Percentiles rank a stretch among this genome's conserved stretches.
phyloP scores from a whole-genome alignment of 1,284 basidiomycete genomes.

The Austroboletus rostrupii region DNA sequence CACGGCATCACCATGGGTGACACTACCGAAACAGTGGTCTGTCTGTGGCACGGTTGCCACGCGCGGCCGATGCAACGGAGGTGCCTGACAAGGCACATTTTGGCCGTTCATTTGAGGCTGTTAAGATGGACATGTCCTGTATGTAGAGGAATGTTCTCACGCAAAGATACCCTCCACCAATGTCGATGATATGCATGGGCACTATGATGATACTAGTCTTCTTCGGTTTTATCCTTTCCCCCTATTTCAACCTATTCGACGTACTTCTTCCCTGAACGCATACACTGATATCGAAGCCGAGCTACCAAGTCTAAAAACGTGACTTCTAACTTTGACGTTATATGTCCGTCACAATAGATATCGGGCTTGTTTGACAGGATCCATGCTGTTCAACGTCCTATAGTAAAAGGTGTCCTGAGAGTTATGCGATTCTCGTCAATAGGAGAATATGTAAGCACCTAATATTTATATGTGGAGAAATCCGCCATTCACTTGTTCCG shows the following conservation, averaged over 20 bases:
- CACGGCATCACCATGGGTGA: neutral
- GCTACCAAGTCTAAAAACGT: too few relatives aligned
- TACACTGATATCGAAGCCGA: too few relatives aligned
- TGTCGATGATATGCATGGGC: neutral
- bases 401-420: too few relatives aligned
- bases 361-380: too few relatives aligned
- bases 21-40: neutral
- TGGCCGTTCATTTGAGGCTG: constrained; percentile 1
- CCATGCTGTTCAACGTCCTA: too few relatives aligned
- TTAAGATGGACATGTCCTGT: constrained; percentile 1
- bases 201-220: neutral
- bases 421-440: too few relatives aligned
- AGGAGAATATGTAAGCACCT: too few relatives aligned
- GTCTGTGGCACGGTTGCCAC: constrained; percentile 3
- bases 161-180: neutral
- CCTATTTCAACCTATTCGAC: neutral
- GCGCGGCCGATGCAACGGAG: neutral
- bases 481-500: too few relatives aligned
- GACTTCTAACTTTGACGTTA: too few relatives aligned
- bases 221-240: neutral
- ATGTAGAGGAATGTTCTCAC: constrained; percentile 1
- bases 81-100: constrained; percentile 1
- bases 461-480: too few relatives aligned
- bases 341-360: too few relatives aligned
- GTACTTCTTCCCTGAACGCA: too few relatives aligned